Evolutionary conservation across 345 rosid genomes (phyloP), one percentile per base, ranked within the genome.

Genomic region (Boechera retrofracta): DNA sequence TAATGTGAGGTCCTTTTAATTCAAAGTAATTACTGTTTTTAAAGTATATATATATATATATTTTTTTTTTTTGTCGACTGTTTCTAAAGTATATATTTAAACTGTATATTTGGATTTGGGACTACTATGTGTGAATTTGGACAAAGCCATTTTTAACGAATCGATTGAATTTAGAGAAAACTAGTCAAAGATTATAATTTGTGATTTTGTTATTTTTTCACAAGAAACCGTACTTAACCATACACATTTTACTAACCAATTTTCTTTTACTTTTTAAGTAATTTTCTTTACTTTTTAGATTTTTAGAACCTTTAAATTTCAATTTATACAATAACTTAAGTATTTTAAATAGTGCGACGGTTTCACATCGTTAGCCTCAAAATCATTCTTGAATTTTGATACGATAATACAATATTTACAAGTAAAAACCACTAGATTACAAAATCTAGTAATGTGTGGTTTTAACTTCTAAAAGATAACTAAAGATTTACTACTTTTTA

Each of bases 361-460:
- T 59, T 59, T 58, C 42, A 58, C 64, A 44, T 58, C 42, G 44
- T 8, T 58, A 10, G 64, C 5, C 13, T 33, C 26, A 33, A n/a
- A n/a, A 58, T n/a, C 44, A 59, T 16, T 18, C 64, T 59, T 16
- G 64, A 59, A 35, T 16, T 35, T 35, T 3, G 64, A 16, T 59
- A 35, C 7, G 28, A 9, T 35, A 35, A n/a, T 33, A 58, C 42
- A 59, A 35, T 16, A n/a, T n/a, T 10, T 13, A 59, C 4, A 4
- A 35, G 15, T n/a, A 4, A 35, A 33, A 35, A 59, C 42, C 35
- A 59, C 44, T n/a, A 59, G 28, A 35, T 9, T 35, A 35, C 44
- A 35, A 33, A 59, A 16, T 35, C 21, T 35, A 35, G 26, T 16
- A 16, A 59, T 35, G 5, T 33, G 13, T 41, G 44, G 44, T 41